Base-by-base conservation (phyloP, 169 alveolate genomes). In the Cryptosporidium xiaoi region DNA sequence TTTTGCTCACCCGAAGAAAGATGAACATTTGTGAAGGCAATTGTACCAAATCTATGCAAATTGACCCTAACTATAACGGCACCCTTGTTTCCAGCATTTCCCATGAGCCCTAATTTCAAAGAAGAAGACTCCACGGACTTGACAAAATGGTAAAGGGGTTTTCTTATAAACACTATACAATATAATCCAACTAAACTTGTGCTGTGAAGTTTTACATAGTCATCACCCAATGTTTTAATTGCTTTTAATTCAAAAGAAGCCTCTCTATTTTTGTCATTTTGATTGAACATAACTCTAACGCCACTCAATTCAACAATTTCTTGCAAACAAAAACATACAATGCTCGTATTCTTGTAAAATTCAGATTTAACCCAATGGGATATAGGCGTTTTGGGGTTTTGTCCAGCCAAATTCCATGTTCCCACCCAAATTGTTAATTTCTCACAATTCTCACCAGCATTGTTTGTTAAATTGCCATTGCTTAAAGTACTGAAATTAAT, bases 81-180 rank as follows among this genome's bases (percentile, higher is more conserved):
- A 29, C 99, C 98, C 91, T 96, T 95, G 84, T 96, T 95, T 6
- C 97, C 97, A 33, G 94, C 83, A 82, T 91, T 90, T n/a, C 97
- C 95, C 84, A 94, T 92, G 71, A 95, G 91, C 2, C 99, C 97
- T 60, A 95, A 94, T 90, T 95, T 93, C 34, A 93, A 92, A 51
- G 90, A 90, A 16, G 93, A 85, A 16, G 94, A 83, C 31, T 91
- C 94, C n/a, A 94, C 90, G 56, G 91, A 90, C 69, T 89, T 71
- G 64, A 95, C 92, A 27, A 91, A 65, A 51, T 91, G 83, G 16
- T 67, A 91, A 20, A 93, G 51, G 33, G 92, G 84, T 29, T 87
- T 93, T 90, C 93, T 93, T 1, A 93, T 95, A 69, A 91, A 96
- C 15, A 93, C 83, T 40, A 93, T 71, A 15, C 94, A 83, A 58